Conservation (phyloP, 495 filamentous ascomycete genomes). For the Penicillium samsonianum region DNA sequence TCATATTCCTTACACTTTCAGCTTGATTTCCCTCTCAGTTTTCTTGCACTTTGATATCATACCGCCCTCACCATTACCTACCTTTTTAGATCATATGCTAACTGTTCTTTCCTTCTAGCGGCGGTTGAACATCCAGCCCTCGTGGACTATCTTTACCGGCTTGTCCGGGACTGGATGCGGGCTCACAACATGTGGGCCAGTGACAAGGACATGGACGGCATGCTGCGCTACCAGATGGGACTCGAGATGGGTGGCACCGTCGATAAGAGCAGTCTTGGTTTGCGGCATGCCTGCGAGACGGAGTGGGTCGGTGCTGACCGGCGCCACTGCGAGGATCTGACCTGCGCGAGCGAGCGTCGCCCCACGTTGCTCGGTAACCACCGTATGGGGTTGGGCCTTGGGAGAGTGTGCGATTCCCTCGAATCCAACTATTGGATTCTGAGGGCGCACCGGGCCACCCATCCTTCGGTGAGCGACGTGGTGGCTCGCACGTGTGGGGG, state of each 20-base stretch:
- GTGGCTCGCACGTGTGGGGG: slow-evolving; percentile 34
- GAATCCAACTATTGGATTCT: slow-evolving; percentile 45
- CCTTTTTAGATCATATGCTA: background rate
- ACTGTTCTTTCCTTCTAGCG: slow-evolving; percentile 1
- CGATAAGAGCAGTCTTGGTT: slow-evolving; percentile 14
- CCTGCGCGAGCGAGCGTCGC: slow-evolving; percentile 27
- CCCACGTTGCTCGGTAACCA: slow-evolving; percentile 15
- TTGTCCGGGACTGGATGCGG: slow-evolving; percentile 41
- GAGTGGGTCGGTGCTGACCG: slow-evolving; percentile 38
- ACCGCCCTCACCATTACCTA: background rate
- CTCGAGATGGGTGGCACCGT: slow-evolving; percentile 26
- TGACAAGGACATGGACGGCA: slow-evolving; percentile 15
- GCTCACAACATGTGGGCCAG: slow-evolving; percentile 14
- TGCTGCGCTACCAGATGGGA: slow-evolving; percentile 29
- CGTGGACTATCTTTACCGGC: slow-evolving; percentile 35
- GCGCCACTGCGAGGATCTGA: slow-evolving; percentile 28
- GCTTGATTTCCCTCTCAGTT: background rate
- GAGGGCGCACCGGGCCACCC: slow-evolving; percentile 40
- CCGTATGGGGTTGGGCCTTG: slow-evolving; percentile 11
- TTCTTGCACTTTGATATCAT: background rate
- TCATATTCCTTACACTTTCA: background rate
- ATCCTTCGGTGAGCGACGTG: slow-evolving; percentile 30
- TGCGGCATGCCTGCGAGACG: slow-evolving; percentile 38
- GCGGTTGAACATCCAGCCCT: slow-evolving; percentile 24
- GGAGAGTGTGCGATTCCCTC: slow-evolving; percentile 22